These are phyloP conservation scores for Phaeodactylum tricornutum DNA, from an alignment of 108 stramenopile species.

Conservation along the genomic window DNA sequence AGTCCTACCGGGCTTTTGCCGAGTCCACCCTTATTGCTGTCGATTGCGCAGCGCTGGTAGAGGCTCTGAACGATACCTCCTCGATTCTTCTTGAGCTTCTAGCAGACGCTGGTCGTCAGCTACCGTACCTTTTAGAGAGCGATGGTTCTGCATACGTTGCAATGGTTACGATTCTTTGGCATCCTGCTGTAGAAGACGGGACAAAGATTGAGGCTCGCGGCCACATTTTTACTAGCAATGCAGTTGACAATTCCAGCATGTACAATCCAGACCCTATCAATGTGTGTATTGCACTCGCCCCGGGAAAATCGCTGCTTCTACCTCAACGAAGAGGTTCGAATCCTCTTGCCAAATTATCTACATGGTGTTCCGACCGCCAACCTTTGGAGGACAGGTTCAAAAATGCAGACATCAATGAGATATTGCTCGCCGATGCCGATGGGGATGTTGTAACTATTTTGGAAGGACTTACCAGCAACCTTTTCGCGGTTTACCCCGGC, in stretches of 20 bases:
- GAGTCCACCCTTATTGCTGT: neutral
- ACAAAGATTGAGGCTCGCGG: slow-evolving; percentile 12
- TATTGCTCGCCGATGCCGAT: slow-evolving; percentile 20
- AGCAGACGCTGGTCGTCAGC: neutral
- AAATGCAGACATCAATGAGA: slow-evolving; percentile 26
- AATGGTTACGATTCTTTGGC: slow-evolving; percentile 11
- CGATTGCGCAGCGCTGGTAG: neutral
- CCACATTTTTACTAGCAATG: slow-evolving; percentile 13
- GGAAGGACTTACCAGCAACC: slow-evolving; percentile 70
- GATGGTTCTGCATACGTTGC: neutral
- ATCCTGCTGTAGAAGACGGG: neutral
- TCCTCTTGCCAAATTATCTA: slow-evolving; percentile 55
- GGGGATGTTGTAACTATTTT: slow-evolving; percentile 19
- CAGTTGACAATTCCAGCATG: neutral
- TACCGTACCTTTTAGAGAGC: neutral
- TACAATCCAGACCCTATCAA: slow-evolving; percentile 24
- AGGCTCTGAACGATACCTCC: neutral
- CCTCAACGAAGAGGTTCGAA: slow-evolving; percentile 29
- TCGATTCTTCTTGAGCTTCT: neutral
- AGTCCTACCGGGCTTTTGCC: slow-evolving; percentile 21
- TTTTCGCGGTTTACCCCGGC: slow-evolving; percentile 62
- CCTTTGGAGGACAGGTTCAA: slow-evolving; percentile 55
- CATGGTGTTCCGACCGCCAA: slow-evolving; percentile 58
- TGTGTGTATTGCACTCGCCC: slow-evolving; percentile 20
- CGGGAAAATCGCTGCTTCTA: neutral